Percentiles rank a stretch among this genome's conserved stretches.
phyloP scores from a whole-genome alignment of 257 asterid species.

The Salvia miltiorrhiza region DNA sequence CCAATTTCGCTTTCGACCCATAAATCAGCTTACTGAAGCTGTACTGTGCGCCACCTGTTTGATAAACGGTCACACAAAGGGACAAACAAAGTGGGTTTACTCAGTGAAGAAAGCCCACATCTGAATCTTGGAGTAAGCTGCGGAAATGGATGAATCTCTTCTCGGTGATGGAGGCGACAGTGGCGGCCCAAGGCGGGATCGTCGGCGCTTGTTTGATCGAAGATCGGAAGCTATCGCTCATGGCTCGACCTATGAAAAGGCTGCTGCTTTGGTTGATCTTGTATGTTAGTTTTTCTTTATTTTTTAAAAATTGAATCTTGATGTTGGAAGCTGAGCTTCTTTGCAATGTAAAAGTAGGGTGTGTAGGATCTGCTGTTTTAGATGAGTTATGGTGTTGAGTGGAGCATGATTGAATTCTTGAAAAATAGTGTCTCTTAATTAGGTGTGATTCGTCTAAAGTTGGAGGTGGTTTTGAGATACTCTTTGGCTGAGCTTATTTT shows the following conservation, averaged over 20 bases:
- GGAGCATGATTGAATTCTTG: not conserved
- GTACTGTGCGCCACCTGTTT: constrained; percentile 27
- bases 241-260: constrained; percentile 78
- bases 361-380: constrained; percentile 8
- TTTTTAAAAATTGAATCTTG: not conserved
- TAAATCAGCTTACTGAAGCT: not conserved
- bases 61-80: not conserved
- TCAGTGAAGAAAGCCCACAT: constrained; percentile 26
- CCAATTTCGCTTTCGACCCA: not conserved
- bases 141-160: constrained; percentile 54
- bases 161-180: constrained; percentile 39
- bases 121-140: constrained; percentile 23
- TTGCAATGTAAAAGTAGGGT: constrained; percentile 5
- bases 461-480: constrained; percentile 2
- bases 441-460: not conserved
- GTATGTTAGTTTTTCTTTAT: constrained; percentile 36
- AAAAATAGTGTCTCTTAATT: constrained; percentile 1
- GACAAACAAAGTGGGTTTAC: not conserved
- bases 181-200: constrained; percentile 22
- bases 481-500: no score
- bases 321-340: not conserved
- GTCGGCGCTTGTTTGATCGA: constrained; percentile 18
- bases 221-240: constrained; percentile 76
- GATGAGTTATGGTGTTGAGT: not conserved
- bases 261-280: constrained; percentile 97